These are phyloP conservation scores for Colletotrichum melonis DNA, from an alignment of 2,329 filamentous ascomycete genomes.

Conservation along the genomic window DNA sequence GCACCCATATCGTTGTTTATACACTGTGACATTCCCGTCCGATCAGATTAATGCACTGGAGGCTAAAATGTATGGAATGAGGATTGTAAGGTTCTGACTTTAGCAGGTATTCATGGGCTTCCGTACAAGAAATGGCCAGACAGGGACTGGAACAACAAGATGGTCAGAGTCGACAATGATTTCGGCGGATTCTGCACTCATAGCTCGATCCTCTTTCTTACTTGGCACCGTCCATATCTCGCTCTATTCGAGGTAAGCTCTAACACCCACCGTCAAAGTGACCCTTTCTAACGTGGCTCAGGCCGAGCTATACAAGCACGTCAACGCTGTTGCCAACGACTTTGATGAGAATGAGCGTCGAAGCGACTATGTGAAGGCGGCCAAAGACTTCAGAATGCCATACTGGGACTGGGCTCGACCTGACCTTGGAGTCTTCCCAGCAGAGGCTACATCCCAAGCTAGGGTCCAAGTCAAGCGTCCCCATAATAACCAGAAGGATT, in stretches of 20 bases:
- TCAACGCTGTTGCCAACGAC: slow-evolving; percentile 38
- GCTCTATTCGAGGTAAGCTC: slow-evolving; percentile 65
- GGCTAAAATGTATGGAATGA: too few relatives aligned
- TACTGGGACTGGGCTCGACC: slow-evolving; percentile 48
- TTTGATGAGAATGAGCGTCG: slow-evolving; percentile 38
- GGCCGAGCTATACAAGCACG: slow-evolving; percentile 40
- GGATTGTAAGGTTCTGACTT: background rate
- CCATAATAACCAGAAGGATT: slow-evolving; percentile 40
- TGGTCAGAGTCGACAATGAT: slow-evolving; percentile 40
- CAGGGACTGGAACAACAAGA: slow-evolving; percentile 36
- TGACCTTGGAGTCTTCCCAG: slow-evolving; percentile 36
- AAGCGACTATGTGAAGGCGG: slow-evolving; percentile 41
- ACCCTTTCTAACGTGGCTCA: slow-evolving; percentile 4
- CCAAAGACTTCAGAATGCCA: slow-evolving; percentile 44
- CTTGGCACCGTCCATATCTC: slow-evolving; percentile 76
- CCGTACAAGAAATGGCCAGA: slow-evolving; percentile 43
- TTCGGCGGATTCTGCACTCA: slow-evolving; percentile 75
- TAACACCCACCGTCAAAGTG: background rate
- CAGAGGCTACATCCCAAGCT: slow-evolving; percentile 35
- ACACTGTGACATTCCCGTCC: too few relatives aligned
- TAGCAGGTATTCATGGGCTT: slow-evolving; percentile 46
- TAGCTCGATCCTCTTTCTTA: slow-evolving; percentile 68
- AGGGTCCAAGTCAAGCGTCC: slow-evolving; percentile 10
- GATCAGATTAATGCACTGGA: too few relatives aligned
- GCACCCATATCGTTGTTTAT: too few relatives aligned